Conservation (phyloP, 371 early-diverging fungal species). For the Mucor velutinosus region DNA sequence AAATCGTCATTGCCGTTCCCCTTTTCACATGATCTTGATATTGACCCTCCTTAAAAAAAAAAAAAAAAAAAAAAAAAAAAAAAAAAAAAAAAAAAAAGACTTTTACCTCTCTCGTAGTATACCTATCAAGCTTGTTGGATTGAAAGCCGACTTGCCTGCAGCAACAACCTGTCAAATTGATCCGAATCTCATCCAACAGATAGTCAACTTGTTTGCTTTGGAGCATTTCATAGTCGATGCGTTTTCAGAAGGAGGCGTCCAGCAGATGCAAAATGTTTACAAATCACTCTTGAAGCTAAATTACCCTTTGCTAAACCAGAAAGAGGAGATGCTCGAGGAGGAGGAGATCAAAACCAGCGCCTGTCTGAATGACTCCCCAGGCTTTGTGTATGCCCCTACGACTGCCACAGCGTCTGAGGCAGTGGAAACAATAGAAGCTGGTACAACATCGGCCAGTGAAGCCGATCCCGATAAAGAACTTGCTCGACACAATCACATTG, state of each 20-base stretch:
- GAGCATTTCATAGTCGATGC: conserved; percentile 30
- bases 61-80: conserved; percentile 6
- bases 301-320: conserved; percentile 7
- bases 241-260: conserved; percentile 32
- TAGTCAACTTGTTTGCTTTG: conserved; percentile 28
- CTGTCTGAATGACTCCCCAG: not conserved
- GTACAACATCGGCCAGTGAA: conserved; percentile 22
- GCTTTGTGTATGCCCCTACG: conserved; percentile 40
- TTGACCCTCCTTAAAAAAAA: not conserved
- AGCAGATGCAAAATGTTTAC: conserved; percentile 30
- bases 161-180: conserved; percentile 25
- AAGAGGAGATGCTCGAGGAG: not conserved
- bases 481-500: conserved; percentile 9
- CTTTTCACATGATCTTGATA: not conserved
- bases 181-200: conserved; percentile 21
- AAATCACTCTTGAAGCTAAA: conserved; percentile 13
- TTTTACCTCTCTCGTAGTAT: conserved; percentile 33
- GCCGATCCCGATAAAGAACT: conserved; percentile 25
- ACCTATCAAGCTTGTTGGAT: conserved; percentile 36
- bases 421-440: conserved; percentile 3
- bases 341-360: not conserved
- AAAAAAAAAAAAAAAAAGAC: conserved; percentile 21
- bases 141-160: conserved; percentile 31
- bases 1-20: conserved; percentile 20
- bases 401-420: not conserved